Conservation (phyloP, 2,329 filamentous ascomycete genomes). For the Ophiostoma sp. region DNA sequence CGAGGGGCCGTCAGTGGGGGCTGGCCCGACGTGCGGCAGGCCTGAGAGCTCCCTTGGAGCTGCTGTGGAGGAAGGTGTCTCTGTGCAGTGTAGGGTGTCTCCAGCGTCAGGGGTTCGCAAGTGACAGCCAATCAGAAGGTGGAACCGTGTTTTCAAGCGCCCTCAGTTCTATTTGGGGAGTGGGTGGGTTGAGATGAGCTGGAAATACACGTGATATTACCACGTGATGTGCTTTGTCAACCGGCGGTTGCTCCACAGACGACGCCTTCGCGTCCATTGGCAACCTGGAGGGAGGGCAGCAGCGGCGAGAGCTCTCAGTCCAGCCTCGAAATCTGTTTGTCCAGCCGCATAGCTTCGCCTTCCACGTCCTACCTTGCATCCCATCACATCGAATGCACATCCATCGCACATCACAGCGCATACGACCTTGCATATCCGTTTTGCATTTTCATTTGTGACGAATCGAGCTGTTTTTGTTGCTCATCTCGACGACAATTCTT, state of each 20-base stretch:
- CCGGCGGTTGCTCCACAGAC: neutral
- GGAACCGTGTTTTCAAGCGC: neutral
- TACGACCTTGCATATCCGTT: neutral
- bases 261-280: constrained; percentile 26
- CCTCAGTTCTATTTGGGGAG: neutral
- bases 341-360: neutral
- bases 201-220: neutral
- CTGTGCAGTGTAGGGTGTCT: too few relatives aligned
- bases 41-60: constrained; percentile 19
- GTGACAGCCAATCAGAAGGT: constrained; percentile 21
- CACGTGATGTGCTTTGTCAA: constrained; percentile 2
- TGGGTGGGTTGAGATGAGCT: neutral
- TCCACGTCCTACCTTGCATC: neutral
- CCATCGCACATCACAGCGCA: neutral
- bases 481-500: neutral
- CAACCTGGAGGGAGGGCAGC: constrained; percentile 23
- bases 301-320: constrained; percentile 11
- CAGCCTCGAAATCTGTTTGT: constrained; percentile 14
- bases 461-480: neutral
- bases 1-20: constrained; percentile 14
- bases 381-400: neutral
- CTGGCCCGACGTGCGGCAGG: neutral
- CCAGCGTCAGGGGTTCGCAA: constrained; percentile 14
- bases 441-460: neutral
- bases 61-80: neutral